phyloP scores from a whole-genome alignment of 2,329 filamentous ascomycete species.

The Colletotrichum chlorophyti region DNA sequence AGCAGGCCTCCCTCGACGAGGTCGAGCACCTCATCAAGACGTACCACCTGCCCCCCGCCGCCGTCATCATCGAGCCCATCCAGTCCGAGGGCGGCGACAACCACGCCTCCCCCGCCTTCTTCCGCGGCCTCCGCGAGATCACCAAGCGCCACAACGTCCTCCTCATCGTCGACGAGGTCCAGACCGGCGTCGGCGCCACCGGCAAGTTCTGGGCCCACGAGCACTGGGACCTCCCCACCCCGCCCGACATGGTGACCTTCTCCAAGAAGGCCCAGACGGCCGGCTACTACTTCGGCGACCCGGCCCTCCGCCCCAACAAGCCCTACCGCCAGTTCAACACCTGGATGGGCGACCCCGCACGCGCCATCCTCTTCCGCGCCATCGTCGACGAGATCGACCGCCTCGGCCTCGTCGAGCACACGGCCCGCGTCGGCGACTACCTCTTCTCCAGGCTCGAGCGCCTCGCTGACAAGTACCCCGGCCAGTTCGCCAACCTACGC shows the following conservation, averaged over 20 bases:
- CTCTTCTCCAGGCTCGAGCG: slow-evolving; percentile 73
- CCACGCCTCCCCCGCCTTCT: slow-evolving; percentile 88
- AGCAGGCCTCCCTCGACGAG: slow-evolving; percentile 81
- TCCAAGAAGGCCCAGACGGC: slow-evolving; percentile 95
- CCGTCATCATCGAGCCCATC: slow-evolving; percentile 87
- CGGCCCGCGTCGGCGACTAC: slow-evolving; percentile 79
- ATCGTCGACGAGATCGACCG: slow-evolving; percentile 84
- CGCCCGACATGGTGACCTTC: slow-evolving; percentile 94
- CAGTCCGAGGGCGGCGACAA: slow-evolving; percentile 96
- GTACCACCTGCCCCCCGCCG: slow-evolving; percentile 81
- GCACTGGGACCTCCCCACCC: slow-evolving; percentile 82
- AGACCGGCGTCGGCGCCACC: slow-evolving; percentile 91
- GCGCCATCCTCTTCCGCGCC: slow-evolving; percentile 83
- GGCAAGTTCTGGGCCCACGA: slow-evolving; percentile 98
- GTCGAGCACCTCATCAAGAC: slow-evolving; percentile 82
- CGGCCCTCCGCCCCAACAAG: slow-evolving; percentile 83
- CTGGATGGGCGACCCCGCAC: slow-evolving; percentile 93
- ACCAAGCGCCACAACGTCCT: slow-evolving; percentile 80
- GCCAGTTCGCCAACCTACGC: slow-evolving; percentile 81
- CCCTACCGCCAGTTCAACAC: slow-evolving; percentile 97
- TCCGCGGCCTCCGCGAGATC: slow-evolving; percentile 80
- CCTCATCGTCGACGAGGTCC: slow-evolving; percentile 92
- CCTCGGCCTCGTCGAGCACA: slow-evolving; percentile 79
- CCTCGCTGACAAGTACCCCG: slow-evolving; percentile 75
- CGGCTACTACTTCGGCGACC: slow-evolving; percentile 89